These are phyloP conservation scores for Calonectria honghensis DNA, from an alignment of 2,329 filamentous ascomycete genomes.

Conservation along the genomic window DNA sequence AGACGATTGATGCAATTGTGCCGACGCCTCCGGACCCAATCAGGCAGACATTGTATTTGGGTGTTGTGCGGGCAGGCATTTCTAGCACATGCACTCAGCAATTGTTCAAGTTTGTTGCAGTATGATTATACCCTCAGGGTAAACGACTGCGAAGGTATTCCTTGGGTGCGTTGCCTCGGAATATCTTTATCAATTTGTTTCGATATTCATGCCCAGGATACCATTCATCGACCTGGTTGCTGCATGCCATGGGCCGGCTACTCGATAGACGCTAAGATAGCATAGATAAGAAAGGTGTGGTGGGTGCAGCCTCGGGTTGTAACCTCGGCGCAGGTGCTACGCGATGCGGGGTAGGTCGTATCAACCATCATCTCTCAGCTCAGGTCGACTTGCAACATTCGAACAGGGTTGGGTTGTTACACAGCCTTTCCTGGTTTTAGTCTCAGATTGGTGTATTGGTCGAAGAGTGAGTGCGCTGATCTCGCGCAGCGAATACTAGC, in stretches of 20 bases:
- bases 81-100: background rate
- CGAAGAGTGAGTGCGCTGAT: background rate
- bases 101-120: background rate
- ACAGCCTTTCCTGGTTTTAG: too few species aligned
- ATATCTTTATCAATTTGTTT: background rate
- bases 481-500: background rate
- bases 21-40: constrained; percentile 13
- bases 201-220: background rate
- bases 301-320: background rate
- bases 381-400: background rate
- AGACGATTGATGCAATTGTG: constrained; percentile 12
- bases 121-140: background rate
- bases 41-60: constrained; percentile 1
- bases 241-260: background rate
- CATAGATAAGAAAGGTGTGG: constrained; percentile 15
- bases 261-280: background rate
- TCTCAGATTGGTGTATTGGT: too few species aligned
- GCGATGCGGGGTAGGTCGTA: background rate
- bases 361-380: background rate
- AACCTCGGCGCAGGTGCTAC: background rate
- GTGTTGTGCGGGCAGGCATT: background rate
- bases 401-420: too few species aligned
- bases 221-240: background rate
- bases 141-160: too few species aligned
- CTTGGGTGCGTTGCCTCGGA: background rate